Evolutionary conservation across 345 rosid species (phyloP).

Genomic region (Turnera subulata): DNA sequence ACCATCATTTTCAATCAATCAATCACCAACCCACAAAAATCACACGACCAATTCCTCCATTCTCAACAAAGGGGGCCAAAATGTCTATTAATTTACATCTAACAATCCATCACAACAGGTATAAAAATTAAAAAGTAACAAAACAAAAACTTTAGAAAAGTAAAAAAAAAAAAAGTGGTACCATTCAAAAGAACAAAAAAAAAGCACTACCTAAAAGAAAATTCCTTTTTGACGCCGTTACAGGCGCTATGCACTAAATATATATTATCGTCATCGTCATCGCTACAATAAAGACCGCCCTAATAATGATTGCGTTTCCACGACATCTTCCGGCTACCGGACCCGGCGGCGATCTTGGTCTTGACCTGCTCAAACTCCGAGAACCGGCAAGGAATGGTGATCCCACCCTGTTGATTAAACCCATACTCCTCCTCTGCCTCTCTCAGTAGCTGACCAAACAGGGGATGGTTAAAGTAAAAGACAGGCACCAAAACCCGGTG

Average conservation of each 20-base stretch:
- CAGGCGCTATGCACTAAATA: too few species aligned
- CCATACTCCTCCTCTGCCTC: slow-evolving; percentile 85
- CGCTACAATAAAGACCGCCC: not conserved
- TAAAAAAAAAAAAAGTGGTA: not conserved
- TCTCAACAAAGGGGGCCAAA: not conserved
- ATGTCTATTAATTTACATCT: slow-evolving; percentile 18
- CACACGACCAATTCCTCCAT: not conserved
- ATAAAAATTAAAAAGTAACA: not conserved
- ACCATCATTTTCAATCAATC: not conserved
- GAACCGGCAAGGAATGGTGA: slow-evolving; percentile 80
- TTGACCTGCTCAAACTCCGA: slow-evolving; percentile 80
- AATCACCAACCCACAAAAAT: not conserved
- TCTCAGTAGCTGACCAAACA: slow-evolving; percentile 68
- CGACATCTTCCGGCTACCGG: slow-evolving; percentile 34
- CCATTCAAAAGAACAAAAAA: not conserved
- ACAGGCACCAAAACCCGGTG: slow-evolving; percentile 80
- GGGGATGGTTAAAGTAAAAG: slow-evolving; percentile 85
- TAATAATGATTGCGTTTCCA: slow-evolving; percentile 33
- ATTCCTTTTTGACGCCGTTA: slow-evolving; percentile 8
- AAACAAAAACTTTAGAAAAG: not conserved
- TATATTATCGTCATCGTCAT: slow-evolving; percentile 24
- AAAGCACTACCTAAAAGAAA: slow-evolving; percentile 9
- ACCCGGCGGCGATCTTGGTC: slow-evolving; percentile 58
- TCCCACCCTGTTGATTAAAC: slow-evolving; percentile 73
- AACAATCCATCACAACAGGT: not conserved